phyloP scores from a whole-genome alignment of 192 early-diverging fungal genomes.

The Funneliformis mosseae region DNA sequence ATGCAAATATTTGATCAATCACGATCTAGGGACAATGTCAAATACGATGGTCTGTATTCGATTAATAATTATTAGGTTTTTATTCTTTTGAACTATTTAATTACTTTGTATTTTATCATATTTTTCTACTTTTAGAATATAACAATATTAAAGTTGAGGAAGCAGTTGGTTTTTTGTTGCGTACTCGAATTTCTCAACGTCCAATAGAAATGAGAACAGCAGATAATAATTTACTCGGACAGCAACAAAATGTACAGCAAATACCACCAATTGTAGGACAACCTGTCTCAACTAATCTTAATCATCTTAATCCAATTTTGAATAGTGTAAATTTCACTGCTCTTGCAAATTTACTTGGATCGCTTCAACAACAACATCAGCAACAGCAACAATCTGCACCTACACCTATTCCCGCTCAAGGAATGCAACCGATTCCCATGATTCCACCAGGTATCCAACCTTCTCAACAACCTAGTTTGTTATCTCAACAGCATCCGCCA shows the following conservation, averaged over 20 bases:
- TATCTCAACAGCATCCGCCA: constrained; percentile 35
- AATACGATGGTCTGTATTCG: constrained; percentile 38
- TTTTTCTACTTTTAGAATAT: constrained; percentile 27
- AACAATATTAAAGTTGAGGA: constrained; percentile 38
- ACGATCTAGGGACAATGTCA: constrained; percentile 34
- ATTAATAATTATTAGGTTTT: background rate
- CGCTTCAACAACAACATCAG: constrained; percentile 27
- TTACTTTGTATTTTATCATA: background rate
- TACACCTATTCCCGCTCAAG: background rate
- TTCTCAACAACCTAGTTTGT: constrained; percentile 22
- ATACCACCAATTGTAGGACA: constrained; percentile 17
- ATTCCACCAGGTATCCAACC: constrained; percentile 19
- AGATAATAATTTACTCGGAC: constrained; percentile 30
- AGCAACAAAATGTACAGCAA: constrained; percentile 12
- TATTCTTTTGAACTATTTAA: background rate
- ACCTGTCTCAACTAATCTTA: constrained; percentile 5
- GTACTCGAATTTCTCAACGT: constrained; percentile 19
- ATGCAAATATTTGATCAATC: constrained; percentile 38
- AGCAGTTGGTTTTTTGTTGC: constrained; percentile 31
- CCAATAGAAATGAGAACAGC: background rate
- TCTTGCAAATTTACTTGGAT: constrained; percentile 33
- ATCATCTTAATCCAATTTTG: constrained; percentile 19
- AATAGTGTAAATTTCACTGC: constrained; percentile 37
- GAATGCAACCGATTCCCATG: constrained; percentile 19
- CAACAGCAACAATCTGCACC: background rate